Percentiles rank a stretch among this genome's conserved stretches.
Evolutionary conservation across 225 moss, liverwort and hornwort species (phyloP).

Genomic region (Asterella californica): DNA sequence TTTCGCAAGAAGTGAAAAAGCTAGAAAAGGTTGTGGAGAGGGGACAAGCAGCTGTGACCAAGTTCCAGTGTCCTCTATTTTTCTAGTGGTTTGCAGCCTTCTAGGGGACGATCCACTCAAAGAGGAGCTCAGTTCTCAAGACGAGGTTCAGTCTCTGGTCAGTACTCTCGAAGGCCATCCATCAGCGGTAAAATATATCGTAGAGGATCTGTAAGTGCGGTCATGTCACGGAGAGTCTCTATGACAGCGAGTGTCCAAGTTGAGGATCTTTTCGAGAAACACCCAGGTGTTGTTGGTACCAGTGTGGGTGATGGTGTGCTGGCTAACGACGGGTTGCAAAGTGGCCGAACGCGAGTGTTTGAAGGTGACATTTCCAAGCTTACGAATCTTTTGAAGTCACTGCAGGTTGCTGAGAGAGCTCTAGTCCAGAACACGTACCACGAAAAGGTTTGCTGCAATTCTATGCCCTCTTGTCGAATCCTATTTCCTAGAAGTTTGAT

Average conservation of each 20-base stretch:
- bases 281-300: conserved; percentile 42
- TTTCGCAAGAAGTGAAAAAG: too few species aligned
- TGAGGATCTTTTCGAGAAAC: conserved; percentile 61
- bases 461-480: not conserved
- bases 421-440: conserved; percentile 77
- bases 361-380: conserved; percentile 75
- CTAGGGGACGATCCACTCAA: conserved; percentile 59
- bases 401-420: conserved; percentile 85
- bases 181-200: conserved; percentile 52
- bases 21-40: too few species aligned
- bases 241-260: conserved; percentile 57
- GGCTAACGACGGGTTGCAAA: conserved; percentile 44
- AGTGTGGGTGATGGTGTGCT: conserved; percentile 42
- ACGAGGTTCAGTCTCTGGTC: conserved; percentile 54
- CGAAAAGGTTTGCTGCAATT: conserved; percentile 51
- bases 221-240: conserved; percentile 53
- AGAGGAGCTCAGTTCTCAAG: conserved; percentile 47
- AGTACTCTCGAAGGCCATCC: conserved; percentile 53
- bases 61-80: too few species aligned
- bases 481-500: not conserved
- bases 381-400: conserved; percentile 68
- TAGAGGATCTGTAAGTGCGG: conserved; percentile 51
- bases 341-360: conserved; percentile 31
- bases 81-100: conserved; percentile 38
- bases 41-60: too few species aligned